These are phyloP conservation scores for Kwoniella sp. DNA, from an alignment of 768 basidiomycete genomes.

Conservation along the genomic window DNA sequence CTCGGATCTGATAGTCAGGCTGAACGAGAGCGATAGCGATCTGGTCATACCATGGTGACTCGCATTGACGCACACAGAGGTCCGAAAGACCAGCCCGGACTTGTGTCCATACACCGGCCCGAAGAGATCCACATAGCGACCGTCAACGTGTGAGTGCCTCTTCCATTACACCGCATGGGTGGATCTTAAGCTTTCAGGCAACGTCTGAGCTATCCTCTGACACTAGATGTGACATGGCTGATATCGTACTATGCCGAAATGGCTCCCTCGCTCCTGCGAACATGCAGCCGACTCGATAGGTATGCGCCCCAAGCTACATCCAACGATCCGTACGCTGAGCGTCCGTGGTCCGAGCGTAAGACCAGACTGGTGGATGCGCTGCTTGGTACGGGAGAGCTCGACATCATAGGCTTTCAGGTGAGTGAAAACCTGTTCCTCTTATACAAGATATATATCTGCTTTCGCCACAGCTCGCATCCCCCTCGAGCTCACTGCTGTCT, in stretches of 20 bases:
- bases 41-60: constrained; percentile 1
- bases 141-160: constrained; percentile 18
- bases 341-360: constrained; percentile 47
- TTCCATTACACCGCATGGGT: constrained; percentile 18
- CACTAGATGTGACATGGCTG: not conserved
- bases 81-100: not conserved
- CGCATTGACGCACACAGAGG: not conserved
- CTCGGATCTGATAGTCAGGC: no score
- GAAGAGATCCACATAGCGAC: constrained; percentile 17
- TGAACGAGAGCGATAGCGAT: no score
- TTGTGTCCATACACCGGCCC: not conserved
- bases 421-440: constrained; percentile 4
- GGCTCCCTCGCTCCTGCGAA: no score
- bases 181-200: not conserved
- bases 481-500: not conserved
- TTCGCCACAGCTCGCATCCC: no score
- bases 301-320: not conserved
- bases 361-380: constrained; percentile 42
- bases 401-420: constrained; percentile 51
- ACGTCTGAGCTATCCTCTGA: not conserved
- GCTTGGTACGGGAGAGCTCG: constrained; percentile 34
- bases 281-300: not conserved
- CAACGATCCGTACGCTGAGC: constrained; percentile 25
- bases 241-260: no score
- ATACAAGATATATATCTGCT: no score